Conservation (phyloP, 2,329 filamentous ascomycete genomes). For the Cyclaneusma minus region DNA sequence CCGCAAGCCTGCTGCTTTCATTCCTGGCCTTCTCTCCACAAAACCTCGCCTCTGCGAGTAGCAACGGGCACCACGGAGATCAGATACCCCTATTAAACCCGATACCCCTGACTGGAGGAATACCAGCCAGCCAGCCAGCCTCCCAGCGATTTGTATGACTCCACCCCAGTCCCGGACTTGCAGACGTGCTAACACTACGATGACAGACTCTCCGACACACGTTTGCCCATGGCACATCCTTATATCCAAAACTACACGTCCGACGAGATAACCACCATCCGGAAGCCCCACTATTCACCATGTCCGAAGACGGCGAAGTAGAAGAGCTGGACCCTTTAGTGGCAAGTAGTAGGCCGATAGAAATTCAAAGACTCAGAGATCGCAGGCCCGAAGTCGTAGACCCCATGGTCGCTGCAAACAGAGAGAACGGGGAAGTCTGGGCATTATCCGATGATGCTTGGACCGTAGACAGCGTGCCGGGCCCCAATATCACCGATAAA, state of each 20-base stretch:
- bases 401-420: slow-evolving; percentile 57
- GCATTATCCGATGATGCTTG: slow-evolving; percentile 46
- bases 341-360: slow-evolving; percentile 46
- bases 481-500: slow-evolving; percentile 75
- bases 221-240: slow-evolving; percentile 77
- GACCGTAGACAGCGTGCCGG: slow-evolving; percentile 59
- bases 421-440: slow-evolving; percentile 50
- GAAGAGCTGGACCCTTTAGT: slow-evolving; percentile 35
- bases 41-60: slow-evolving; percentile 19
- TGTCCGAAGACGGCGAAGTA: slow-evolving; percentile 39
- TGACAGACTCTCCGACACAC: slow-evolving; percentile 63
- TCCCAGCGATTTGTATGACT: slow-evolving; percentile 9
- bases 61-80: slow-evolving; percentile 21
- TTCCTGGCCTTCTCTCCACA: slow-evolving; percentile 45
- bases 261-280: slow-evolving; percentile 51
- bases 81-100: slow-evolving; percentile 26
- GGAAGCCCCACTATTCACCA: slow-evolving; percentile 41
- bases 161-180: slow-evolving; percentile 3
- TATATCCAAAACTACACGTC: slow-evolving; percentile 62
- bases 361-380: slow-evolving; percentile 71
- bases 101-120: slow-evolving; percentile 28
- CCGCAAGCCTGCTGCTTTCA: slow-evolving; percentile 46
- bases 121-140: slow-evolving; percentile 1
- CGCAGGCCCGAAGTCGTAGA: slow-evolving; percentile 64
- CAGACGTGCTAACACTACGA: slow-evolving; percentile 4